These are phyloP conservation scores for Lentinula detonsa DNA, from an alignment of 768 basidiomycete species.

Conservation along the genomic window DNA sequence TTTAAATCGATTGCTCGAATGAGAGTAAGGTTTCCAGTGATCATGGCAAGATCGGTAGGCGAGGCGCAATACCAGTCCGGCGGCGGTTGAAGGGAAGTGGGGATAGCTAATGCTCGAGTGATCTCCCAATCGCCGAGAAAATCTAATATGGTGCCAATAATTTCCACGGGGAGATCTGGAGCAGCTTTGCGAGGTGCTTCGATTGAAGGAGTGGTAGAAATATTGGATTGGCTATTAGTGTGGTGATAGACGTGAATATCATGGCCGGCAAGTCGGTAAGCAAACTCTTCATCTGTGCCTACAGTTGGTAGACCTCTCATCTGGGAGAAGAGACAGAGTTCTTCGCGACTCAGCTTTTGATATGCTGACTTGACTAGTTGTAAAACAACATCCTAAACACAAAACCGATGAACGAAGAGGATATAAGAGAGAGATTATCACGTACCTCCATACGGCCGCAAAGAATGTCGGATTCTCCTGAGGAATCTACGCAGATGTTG, in stretches of 20 bases:
- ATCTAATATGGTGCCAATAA: slow-evolving; percentile 72
- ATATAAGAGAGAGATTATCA: slow-evolving; percentile 2
- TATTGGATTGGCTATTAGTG: slow-evolving; percentile 25
- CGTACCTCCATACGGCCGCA: slow-evolving; percentile 23
- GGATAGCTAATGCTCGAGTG: slow-evolving; percentile 67
- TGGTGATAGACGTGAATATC: slow-evolving; percentile 73
- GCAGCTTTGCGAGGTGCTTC: slow-evolving; percentile 26
- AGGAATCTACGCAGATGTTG: background rate
- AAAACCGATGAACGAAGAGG: slow-evolving; percentile 10
- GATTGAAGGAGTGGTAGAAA: slow-evolving; percentile 23
- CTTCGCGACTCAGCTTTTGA: slow-evolving; percentile 55
- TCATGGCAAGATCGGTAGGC: slow-evolving; percentile 63
- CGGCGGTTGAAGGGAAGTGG: slow-evolving; percentile 61
- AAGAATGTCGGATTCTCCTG: background rate
- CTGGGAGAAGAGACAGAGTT: slow-evolving; percentile 72
- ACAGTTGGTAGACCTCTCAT: slow-evolving; percentile 62
- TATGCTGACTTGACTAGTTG: slow-evolving; percentile 63
- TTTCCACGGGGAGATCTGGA: slow-evolving; percentile 69
- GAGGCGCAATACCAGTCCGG: slow-evolving; percentile 70
- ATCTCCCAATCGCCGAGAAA: slow-evolving; percentile 84
- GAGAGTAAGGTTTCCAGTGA: slow-evolving; percentile 53
- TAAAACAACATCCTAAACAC: slow-evolving; percentile 21
- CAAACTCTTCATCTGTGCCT: slow-evolving; percentile 60
- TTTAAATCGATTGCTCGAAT: slow-evolving; percentile 57
- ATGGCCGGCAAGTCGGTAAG: slow-evolving; percentile 65